These are phyloP conservation scores for Stygiomarasmius scandens DNA, from an alignment of 1,284 basidiomycete genomes.

Conservation along the genomic window DNA sequence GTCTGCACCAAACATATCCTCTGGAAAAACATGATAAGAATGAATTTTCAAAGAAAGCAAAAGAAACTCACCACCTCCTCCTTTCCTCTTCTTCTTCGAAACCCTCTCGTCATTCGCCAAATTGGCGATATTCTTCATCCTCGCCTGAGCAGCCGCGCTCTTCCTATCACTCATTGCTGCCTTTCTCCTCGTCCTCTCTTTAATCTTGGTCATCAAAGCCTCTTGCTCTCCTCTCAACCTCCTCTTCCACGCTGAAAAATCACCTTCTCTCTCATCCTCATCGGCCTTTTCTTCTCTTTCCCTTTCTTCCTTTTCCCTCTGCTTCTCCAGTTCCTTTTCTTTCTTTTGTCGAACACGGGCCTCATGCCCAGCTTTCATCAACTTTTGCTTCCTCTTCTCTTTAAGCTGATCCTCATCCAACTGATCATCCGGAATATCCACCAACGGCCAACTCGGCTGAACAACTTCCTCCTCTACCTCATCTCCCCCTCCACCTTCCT, in stretches of 20 bases:
- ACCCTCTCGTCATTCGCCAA: conserved; percentile 85
- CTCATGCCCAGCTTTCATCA: conserved; percentile 95
- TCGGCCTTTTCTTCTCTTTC: conserved; percentile 75
- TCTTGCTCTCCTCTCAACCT: conserved; percentile 79
- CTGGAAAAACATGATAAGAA: conserved; percentile 38
- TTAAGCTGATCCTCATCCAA: conserved; percentile 92
- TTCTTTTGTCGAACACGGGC: conserved; percentile 84
- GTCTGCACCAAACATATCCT: conserved; percentile 94
- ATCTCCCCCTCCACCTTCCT: conserved; percentile 51
- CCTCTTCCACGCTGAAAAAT: conserved; percentile 74
- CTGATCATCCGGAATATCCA: conserved; percentile 91
- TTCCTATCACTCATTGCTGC: conserved; percentile 89
- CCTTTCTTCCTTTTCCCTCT: conserved; percentile 82
- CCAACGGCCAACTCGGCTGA: conserved; percentile 88
- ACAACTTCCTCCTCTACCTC: conserved; percentile 46
- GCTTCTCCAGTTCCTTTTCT: conserved; percentile 87
- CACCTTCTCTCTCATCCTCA: conserved; percentile 74
- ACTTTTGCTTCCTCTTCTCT: conserved; percentile 92
- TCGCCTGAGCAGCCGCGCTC: conserved; percentile 91
- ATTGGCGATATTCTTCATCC: conserved; percentile 97
- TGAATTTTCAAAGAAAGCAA: neutral
- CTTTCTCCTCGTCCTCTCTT: conserved; percentile 80
- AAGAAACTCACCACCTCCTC: neutral
- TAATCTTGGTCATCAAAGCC: conserved; percentile 81
- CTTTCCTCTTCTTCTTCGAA: conserved; percentile 59